Percentiles rank a stretch among this genome's conserved stretches.
Conservation (phyloP, 2,329 filamentous ascomycete species). For the Parasarocladium wereldwijsianum region DNA sequence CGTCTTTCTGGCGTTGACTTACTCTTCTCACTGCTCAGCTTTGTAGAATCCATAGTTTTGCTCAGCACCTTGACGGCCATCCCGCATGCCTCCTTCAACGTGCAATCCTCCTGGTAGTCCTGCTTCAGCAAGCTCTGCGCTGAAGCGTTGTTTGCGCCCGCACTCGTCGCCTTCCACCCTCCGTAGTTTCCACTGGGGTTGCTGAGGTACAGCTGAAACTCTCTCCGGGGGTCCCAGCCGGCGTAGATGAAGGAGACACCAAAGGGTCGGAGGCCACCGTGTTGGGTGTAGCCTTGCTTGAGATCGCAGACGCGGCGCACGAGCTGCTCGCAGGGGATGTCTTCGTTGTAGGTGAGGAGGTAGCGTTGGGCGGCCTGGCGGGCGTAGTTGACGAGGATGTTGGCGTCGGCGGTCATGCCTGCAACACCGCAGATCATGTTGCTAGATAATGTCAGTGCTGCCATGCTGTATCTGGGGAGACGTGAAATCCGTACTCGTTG, state of each 20-base stretch:
- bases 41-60: slow-evolving; percentile 99
- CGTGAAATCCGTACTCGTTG: slow-evolving; percentile 62
- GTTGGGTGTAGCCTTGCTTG: slow-evolving; percentile 98
- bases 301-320: slow-evolving; percentile 92
- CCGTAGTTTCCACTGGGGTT: slow-evolving; percentile 98
- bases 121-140: slow-evolving; percentile 96
- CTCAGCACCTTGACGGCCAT: slow-evolving; percentile 97
- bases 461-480: slow-evolving; percentile 1
- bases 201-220: slow-evolving; percentile 98
- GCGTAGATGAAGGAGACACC: slow-evolving; percentile 99
- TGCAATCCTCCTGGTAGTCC: slow-evolving; percentile 98
- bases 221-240: slow-evolving; percentile 85
- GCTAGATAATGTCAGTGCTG: slow-evolving; percentile 28
- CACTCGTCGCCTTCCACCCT: slow-evolving; percentile 97
- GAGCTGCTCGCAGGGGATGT: slow-evolving; percentile 97
- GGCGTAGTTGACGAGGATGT: slow-evolving; percentile 99
- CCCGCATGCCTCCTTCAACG: slow-evolving; percentile 87
- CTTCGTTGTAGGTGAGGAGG: slow-evolving; percentile 98
- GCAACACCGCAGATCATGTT: slow-evolving; percentile 99
- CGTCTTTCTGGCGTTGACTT: slow-evolving; percentile 22
- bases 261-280: slow-evolving; percentile 94
- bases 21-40: slow-evolving; percentile 99
- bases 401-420: slow-evolving; percentile 98
- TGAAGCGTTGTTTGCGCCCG: slow-evolving; percentile 94
- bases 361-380: slow-evolving; percentile 93